Evolutionary conservation across 305 asterid genomes (phyloP).

Genomic region (Striga hermonthica): DNA sequence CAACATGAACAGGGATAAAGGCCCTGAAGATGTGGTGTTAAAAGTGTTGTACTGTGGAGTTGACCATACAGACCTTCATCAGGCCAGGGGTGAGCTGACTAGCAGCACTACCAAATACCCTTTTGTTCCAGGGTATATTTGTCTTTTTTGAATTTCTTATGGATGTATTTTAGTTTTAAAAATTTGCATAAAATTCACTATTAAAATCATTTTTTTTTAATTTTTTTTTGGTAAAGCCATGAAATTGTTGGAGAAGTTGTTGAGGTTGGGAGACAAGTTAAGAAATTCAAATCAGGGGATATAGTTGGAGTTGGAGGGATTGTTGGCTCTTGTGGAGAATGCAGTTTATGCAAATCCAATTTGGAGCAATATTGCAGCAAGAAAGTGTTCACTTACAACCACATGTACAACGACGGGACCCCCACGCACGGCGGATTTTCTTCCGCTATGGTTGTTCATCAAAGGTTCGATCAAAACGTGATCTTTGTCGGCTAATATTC

Average conservation of each 20-base stretch:
- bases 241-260: constrained; percentile 49
- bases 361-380: constrained; percentile 42
- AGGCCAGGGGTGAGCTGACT: constrained; percentile 35
- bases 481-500: too few species aligned
- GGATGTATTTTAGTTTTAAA: neutral
- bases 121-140: constrained; percentile 47
- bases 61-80: constrained; percentile 52
- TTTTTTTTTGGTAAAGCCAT: constrained; percentile 28
- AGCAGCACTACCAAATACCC: constrained; percentile 36
- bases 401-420: constrained; percentile 36
- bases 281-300: constrained; percentile 34
- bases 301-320: constrained; percentile 44
- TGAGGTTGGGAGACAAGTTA: constrained; percentile 41
- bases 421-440: constrained; percentile 47
- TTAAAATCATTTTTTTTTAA: neutral
- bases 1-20: constrained; percentile 36
- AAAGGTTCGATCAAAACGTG: constrained; percentile 27
- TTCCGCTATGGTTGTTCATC: constrained; percentile 38
- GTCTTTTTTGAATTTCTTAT: neutral
- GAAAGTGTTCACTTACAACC: constrained; percentile 39
- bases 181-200: neutral
- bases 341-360: constrained; percentile 41
- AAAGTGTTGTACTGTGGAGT: constrained; percentile 46
- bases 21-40: constrained; percentile 35
- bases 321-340: constrained; percentile 45